phyloP scores from a whole-genome alignment of 306 rosid genomes.

The Lotus japonicus region DNA sequence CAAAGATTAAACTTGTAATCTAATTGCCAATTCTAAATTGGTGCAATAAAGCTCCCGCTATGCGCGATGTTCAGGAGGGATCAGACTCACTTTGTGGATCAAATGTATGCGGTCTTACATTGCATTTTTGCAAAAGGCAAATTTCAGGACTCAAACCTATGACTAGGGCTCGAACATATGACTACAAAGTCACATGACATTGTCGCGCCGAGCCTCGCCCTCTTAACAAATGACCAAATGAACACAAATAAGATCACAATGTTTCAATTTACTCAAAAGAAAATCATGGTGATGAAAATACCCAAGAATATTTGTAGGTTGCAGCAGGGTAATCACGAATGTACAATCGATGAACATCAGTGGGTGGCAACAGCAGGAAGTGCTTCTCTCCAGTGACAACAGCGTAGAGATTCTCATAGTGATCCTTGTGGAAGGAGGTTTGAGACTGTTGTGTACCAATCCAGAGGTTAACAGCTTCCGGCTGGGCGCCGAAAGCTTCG shows the following conservation, averaged over 20 bases:
- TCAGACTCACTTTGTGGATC: no score
- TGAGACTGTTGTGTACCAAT: constrained; percentile 51
- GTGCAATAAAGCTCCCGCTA: no score
- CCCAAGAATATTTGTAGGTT: constrained; percentile 47
- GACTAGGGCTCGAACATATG: no score
- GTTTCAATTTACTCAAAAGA: not conserved
- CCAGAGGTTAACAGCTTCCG: constrained; percentile 84
- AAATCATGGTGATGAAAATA: not conserved
- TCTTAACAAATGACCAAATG: not conserved
- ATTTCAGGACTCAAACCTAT: no score
- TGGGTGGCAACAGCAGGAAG: constrained; percentile 71
- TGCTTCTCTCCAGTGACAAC: constrained; percentile 70
- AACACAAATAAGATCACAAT: not conserved
- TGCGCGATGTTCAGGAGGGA: no score
- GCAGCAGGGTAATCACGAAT: constrained; percentile 61
- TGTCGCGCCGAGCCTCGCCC: no score
- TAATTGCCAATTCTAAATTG: no score
- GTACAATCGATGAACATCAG: constrained; percentile 74
- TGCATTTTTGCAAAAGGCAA: no score
- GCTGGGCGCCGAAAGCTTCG: constrained; percentile 53
- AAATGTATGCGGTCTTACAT: no score
- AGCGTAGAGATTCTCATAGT: constrained; percentile 80
- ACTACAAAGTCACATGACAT: no score
- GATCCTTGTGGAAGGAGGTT: constrained; percentile 77
- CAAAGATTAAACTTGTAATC: no score